Conservation (phyloP, 768 basidiomycete genomes). For the Tylopilus sp. region DNA sequence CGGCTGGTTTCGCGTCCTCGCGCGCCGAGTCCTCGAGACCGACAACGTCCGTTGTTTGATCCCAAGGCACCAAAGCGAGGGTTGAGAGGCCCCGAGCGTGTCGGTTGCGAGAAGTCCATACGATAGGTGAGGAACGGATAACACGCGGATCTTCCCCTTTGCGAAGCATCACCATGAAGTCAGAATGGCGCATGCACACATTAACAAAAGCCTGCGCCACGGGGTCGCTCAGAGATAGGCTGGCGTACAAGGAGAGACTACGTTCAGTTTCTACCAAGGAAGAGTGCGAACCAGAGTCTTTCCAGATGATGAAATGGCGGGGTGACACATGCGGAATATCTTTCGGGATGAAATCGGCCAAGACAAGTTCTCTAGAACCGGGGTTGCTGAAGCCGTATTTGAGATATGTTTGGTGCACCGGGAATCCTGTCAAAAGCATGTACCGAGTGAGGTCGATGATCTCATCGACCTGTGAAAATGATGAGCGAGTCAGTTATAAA, state of each 20-base stretch:
- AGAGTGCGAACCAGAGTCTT: slow-evolving; percentile 5
- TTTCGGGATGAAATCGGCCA: slow-evolving; percentile 31
- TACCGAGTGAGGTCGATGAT: slow-evolving; percentile 31
- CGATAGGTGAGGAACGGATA: slow-evolving; percentile 21
- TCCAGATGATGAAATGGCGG: slow-evolving; percentile 23
- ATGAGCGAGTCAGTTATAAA: not conserved
- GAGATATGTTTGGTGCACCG: slow-evolving; percentile 16
- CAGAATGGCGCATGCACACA: slow-evolving; percentile 29
- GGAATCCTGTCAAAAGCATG: slow-evolving; percentile 16
- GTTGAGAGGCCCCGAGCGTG: slow-evolving; percentile 24
- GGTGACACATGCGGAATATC: slow-evolving; percentile 21
- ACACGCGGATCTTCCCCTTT: slow-evolving; percentile 26
- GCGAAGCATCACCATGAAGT: slow-evolving; percentile 31
- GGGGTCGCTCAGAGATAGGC: slow-evolving; percentile 27
- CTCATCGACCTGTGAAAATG: slow-evolving; percentile 25
- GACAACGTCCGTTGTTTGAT: slow-evolving; percentile 15
- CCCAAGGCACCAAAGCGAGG: slow-evolving; percentile 26
- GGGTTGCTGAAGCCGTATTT: slow-evolving; percentile 24
- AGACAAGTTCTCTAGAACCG: slow-evolving; percentile 24
- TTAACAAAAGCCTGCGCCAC: slow-evolving; percentile 29
- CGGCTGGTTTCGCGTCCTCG: slow-evolving; percentile 22
- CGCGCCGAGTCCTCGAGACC: slow-evolving; percentile 21
- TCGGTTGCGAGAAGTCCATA: slow-evolving; percentile 30
- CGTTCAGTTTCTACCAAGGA: slow-evolving; percentile 29
- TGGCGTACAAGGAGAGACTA: slow-evolving; percentile 26